Evolutionary conservation across 345 rosid genomes (phyloP).

Genomic region (Physaria fendleri): DNA sequence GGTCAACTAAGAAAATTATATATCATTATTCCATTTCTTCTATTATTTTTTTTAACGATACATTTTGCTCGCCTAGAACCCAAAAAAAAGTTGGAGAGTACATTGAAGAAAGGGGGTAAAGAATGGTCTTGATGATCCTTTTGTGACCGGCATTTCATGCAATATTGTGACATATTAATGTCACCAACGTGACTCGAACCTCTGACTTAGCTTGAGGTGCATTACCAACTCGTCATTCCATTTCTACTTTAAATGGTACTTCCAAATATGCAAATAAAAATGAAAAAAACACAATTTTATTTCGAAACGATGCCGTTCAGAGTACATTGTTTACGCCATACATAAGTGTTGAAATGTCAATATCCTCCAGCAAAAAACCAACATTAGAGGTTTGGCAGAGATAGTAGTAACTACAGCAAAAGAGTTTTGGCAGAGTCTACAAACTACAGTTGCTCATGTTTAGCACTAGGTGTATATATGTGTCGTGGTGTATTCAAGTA

Average conservation of each 20-base stretch:
- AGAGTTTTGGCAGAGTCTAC: background rate
- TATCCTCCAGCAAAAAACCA: background rate
- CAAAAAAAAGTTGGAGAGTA: too few relatives aligned
- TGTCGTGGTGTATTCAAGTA: background rate
- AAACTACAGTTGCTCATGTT: background rate
- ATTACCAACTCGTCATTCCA: background rate
- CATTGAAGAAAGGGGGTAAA: too few relatives aligned
- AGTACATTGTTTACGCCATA: background rate
- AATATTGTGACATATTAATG: too few relatives aligned
- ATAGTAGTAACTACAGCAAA: too few relatives aligned
- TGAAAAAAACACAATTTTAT: background rate
- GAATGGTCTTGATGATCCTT: too few relatives aligned
- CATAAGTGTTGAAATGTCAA: background rate
- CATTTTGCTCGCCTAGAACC: too few relatives aligned
- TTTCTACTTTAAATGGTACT: background rate
- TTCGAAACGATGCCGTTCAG: background rate
- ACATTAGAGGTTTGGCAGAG: background rate
- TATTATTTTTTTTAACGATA: background rate
- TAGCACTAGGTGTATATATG: background rate
- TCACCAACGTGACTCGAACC: too few relatives aligned
- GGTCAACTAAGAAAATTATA: background rate
- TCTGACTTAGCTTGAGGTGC: too few relatives aligned
- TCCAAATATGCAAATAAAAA: background rate
- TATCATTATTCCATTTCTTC: background rate
- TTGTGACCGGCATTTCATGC: too few relatives aligned